These are phyloP conservation scores for Candida yuanshanica DNA, from an alignment of 805 yeast species.

Conservation along the genomic window DNA sequence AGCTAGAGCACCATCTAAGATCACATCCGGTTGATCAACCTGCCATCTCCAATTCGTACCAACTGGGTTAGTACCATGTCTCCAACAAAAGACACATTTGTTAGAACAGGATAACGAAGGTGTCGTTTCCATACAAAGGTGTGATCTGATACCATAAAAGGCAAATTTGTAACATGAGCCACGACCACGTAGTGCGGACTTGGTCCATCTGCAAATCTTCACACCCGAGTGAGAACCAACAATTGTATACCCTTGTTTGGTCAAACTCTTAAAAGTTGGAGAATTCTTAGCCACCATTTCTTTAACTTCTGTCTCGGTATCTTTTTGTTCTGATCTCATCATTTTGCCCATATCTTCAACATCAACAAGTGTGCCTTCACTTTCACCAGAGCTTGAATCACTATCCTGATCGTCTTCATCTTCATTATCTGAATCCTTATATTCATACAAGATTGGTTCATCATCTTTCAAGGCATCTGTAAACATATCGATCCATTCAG, in stretches of 20 bases:
- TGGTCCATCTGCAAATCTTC: slow-evolving; percentile 94
- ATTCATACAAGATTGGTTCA: slow-evolving; percentile 60
- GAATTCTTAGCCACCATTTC: slow-evolving; percentile 88
- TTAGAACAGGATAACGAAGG: slow-evolving; percentile 92
- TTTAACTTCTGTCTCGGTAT: slow-evolving; percentile 34
- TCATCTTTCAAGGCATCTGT: slow-evolving; percentile 59
- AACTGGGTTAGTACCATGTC: slow-evolving; percentile 96
- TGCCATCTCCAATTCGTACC: slow-evolving; percentile 98
- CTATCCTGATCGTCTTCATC: slow-evolving; percentile 25
- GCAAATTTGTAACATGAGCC: slow-evolving; percentile 94
- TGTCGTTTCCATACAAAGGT: slow-evolving; percentile 93
- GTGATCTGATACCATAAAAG: slow-evolving; percentile 84
- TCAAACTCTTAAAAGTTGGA: slow-evolving; percentile 81
- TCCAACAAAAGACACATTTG: slow-evolving; percentile 95
- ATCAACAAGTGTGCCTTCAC: slow-evolving; percentile 53
- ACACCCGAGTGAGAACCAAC: slow-evolving; percentile 96
- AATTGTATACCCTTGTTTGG: slow-evolving; percentile 89
- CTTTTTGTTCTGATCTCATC: slow-evolving; percentile 13
- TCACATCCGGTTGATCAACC: slow-evolving; percentile 81
- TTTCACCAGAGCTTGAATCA: slow-evolving; percentile 20
- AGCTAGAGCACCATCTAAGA: slow-evolving; percentile 75
- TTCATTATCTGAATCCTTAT: slow-evolving; percentile 40
- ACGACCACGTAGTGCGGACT: slow-evolving; percentile 87
- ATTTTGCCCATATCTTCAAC: slow-evolving; percentile 81
- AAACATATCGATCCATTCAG: slow-evolving; percentile 63